phyloP scores from a whole-genome alignment of 2,329 filamentous ascomycete species.

The Colletotrichum cuscutae region DNA sequence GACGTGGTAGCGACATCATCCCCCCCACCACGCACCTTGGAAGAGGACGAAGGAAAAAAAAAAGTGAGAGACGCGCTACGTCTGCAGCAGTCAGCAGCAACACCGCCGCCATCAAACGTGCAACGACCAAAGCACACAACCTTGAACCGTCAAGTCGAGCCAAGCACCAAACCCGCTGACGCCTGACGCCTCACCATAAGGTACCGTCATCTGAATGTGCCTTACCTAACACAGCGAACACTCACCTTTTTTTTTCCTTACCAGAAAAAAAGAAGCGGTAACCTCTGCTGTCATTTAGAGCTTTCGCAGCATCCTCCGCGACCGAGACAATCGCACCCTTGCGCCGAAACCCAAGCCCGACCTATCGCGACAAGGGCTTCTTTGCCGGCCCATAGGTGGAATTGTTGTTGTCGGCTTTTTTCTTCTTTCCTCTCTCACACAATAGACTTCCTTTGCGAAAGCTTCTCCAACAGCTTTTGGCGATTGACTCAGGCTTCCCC shows the following conservation, averaged over 20 bases:
- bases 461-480: conserved; percentile 2
- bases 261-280: conserved; percentile 23
- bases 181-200: conserved; percentile 7
- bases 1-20: background rate
- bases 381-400: conserved; percentile 22
- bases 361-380: conserved; percentile 32
- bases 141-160: background rate
- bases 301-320: conserved; percentile 23
- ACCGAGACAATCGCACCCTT: conserved; percentile 30
- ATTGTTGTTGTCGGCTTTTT: conserved; percentile 19
- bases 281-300: conserved; percentile 19
- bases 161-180: conserved; percentile 15
- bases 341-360: conserved; percentile 30
- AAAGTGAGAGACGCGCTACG: conserved; percentile 7
- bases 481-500: conserved; percentile 29
- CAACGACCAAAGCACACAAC: background rate
- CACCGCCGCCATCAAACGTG: conserved; percentile 3
- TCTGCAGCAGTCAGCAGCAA: conserved; percentile 6
- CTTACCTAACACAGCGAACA: conserved; percentile 30
- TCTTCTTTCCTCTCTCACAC: background rate
- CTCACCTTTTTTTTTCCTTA: conserved; percentile 15
- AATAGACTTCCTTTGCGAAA: conserved; percentile 32
- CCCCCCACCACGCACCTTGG: background rate
- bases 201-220: background rate
- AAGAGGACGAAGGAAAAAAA: conserved; percentile 3